Conservation (phyloP, 192 early-diverging fungal species). For the Backusella mclennaniae region DNA sequence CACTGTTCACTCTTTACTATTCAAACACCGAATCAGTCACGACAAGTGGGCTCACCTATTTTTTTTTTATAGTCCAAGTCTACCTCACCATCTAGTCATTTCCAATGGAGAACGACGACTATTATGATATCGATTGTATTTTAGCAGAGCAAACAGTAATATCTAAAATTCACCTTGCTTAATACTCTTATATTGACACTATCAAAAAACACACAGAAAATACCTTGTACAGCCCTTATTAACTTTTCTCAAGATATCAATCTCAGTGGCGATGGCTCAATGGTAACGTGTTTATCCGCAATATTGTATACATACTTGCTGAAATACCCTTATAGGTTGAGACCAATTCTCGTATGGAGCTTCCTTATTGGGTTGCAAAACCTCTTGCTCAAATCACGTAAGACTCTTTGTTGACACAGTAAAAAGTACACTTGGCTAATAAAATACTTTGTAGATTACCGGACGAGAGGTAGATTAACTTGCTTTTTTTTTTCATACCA, state of each 20-base stretch:
- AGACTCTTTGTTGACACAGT: background rate
- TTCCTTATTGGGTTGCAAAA: conserved; percentile 48
- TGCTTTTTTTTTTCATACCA: too few species aligned
- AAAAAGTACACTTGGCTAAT: background rate
- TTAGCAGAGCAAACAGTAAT: conserved; percentile 53
- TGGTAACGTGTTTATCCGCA: conserved; percentile 8
- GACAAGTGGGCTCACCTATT: too few species aligned
- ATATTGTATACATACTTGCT: background rate
- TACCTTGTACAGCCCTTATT: conserved; percentile 27
- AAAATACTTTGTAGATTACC: background rate
- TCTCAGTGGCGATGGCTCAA: conserved; percentile 31
- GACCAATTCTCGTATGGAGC: conserved; percentile 30
- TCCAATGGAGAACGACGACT: conserved; percentile 42
- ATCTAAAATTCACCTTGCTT: too few species aligned
- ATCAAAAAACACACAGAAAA: conserved; percentile 15
- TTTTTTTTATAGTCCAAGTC: too few species aligned
- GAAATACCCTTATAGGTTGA: conserved; percentile 13
- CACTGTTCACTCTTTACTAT: too few species aligned
- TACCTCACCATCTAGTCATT: background rate
- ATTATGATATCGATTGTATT: conserved; percentile 58
- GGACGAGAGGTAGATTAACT: background rate
- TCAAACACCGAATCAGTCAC: too few species aligned
- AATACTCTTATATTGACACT: background rate
- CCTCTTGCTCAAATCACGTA: conserved; percentile 28
- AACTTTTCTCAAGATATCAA: conserved; percentile 27